A percentile compares a stretch with the other conserved stretches of the same genome.
These are phyloP conservation scores for Cladosporium sp. DNA, from an alignment of 2,329 filamentous ascomycete species.

Conservation along the genomic window DNA sequence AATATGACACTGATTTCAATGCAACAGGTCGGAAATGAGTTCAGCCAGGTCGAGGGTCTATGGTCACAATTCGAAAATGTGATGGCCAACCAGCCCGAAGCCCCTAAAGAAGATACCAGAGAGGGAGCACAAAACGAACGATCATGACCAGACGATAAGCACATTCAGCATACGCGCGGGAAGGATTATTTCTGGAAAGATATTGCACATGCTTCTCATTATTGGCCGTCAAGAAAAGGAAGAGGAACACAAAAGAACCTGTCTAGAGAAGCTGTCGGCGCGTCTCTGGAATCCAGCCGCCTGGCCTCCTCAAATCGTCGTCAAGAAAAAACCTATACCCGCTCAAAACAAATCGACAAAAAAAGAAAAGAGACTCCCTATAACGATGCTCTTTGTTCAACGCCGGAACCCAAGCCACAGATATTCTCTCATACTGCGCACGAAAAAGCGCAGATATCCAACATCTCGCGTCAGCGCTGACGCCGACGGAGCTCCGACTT, in stretches of 20 bases:
- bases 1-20: background rate
- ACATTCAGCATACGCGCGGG: background rate
- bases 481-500: slow-evolving; percentile 6
- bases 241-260: slow-evolving; percentile 17
- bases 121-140: slow-evolving; percentile 28
- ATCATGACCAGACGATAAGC: slow-evolving; percentile 1
- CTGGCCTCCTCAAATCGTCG: slow-evolving; percentile 8
- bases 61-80: slow-evolving; percentile 98
- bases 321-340: slow-evolving; percentile 11
- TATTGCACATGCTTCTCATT: slow-evolving; percentile 22
- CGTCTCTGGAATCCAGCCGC: slow-evolving; percentile 19
- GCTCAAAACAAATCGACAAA: slow-evolving; percentile 13
- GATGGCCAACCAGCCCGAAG: slow-evolving; percentile 71
- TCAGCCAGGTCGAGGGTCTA: slow-evolving; percentile 91
- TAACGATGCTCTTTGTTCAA: slow-evolving; percentile 19
- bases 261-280: slow-evolving; percentile 19
- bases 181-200: background rate
- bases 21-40: slow-evolving; percentile 77
- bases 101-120: slow-evolving; percentile 36
- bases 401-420: slow-evolving; percentile 21
- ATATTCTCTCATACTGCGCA: slow-evolving; percentile 21
- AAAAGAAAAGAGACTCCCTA: background rate
- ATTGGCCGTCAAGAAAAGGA: slow-evolving; percentile 16
- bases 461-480: slow-evolving; percentile 18
- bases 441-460: slow-evolving; percentile 21